Percentiles rank a stretch among this genome's conserved stretches.
These are phyloP conservation scores for Sphagnum contortum DNA, from an alignment of 225 moss, liverwort and hornwort genomes.

Conservation along the genomic window DNA sequence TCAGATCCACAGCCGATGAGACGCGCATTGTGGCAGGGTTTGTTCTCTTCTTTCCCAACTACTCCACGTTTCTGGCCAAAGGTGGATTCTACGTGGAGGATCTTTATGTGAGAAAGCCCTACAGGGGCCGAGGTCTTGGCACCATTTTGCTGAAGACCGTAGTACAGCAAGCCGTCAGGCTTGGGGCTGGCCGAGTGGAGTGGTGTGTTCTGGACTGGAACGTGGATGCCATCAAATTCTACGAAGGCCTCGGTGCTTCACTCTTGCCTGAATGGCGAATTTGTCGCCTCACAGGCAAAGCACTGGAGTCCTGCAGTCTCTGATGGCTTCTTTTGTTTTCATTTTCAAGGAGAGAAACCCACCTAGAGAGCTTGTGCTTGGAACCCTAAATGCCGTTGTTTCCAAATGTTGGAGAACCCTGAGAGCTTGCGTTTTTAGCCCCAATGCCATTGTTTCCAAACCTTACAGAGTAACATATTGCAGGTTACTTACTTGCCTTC, in stretches of 20 bases:
- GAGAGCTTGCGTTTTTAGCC: too few species aligned
- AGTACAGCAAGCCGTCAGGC: slow-evolving; percentile 46
- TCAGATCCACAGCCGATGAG: slow-evolving; percentile 2
- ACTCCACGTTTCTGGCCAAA: slow-evolving; percentile 42
- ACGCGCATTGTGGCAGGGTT: slow-evolving; percentile 24
- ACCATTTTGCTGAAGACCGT: slow-evolving; percentile 52
- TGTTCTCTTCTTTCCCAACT: slow-evolving; percentile 58
- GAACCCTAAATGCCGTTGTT: neutral
- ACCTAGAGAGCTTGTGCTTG: neutral
- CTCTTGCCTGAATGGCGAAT: slow-evolving; percentile 62
- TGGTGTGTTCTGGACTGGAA: slow-evolving; percentile 77
- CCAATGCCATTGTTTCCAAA: too few species aligned
- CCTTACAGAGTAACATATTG: too few species aligned
- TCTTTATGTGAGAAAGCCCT: slow-evolving; percentile 48
- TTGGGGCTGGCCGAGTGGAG: slow-evolving; percentile 48
- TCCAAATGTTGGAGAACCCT: too few species aligned
- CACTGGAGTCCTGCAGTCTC: slow-evolving; percentile 22
- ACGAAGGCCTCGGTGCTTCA: slow-evolving; percentile 37
- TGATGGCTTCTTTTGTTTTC: slow-evolving; percentile 8
- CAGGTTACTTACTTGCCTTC: too few species aligned
- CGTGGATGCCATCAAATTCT: slow-evolving; percentile 59
- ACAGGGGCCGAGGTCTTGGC: slow-evolving; percentile 42
- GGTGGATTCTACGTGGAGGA: slow-evolving; percentile 50
- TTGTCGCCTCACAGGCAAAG: slow-evolving; percentile 48
- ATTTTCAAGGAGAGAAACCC: neutral